Conservation (phyloP, 2,329 filamentous ascomycete species). For the Beauveria sp. region DNA sequence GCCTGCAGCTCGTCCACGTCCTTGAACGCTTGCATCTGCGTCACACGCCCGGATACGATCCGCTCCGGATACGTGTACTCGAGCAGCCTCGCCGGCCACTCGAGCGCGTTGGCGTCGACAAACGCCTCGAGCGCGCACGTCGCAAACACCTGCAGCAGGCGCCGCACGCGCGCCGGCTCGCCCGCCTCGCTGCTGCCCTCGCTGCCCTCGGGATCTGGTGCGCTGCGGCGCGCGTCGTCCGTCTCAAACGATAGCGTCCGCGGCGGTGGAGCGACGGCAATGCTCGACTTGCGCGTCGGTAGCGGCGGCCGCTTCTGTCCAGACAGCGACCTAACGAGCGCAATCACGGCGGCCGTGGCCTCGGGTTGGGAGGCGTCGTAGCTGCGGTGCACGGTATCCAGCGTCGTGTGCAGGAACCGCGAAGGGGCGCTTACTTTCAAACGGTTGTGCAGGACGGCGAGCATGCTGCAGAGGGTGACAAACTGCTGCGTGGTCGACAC, state of each 20-base stretch:
- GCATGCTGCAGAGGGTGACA: slow-evolving; percentile 61
- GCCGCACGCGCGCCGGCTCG: slow-evolving; percentile 55
- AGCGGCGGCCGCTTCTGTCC: slow-evolving; percentile 58
- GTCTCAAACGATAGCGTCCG: slow-evolving; percentile 49
- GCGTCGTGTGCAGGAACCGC: slow-evolving; percentile 68
- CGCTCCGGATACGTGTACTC: slow-evolving; percentile 61
- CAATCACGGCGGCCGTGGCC: slow-evolving; percentile 62
- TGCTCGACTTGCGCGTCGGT: slow-evolving; percentile 51
- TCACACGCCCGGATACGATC: slow-evolving; percentile 53
- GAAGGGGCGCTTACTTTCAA: slow-evolving; percentile 73
- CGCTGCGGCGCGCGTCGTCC: slow-evolving; percentile 42
- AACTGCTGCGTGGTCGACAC: slow-evolving; percentile 43
- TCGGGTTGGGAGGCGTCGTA: slow-evolving; percentile 58
- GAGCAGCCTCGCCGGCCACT: slow-evolving; percentile 57
- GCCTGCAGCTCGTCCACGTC: slow-evolving; percentile 54
- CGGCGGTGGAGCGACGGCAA: slow-evolving; percentile 47
- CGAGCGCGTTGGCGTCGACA: slow-evolving; percentile 51
- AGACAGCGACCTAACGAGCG: slow-evolving; percentile 62
- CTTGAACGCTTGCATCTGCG: slow-evolving; percentile 56
- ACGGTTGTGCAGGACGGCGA: slow-evolving; percentile 64
- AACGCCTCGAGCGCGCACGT: slow-evolving; percentile 71
- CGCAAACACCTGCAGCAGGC: slow-evolving; percentile 67
- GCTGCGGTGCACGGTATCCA: slow-evolving; percentile 61
- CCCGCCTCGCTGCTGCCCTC: slow-evolving; percentile 26
- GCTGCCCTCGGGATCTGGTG: slow-evolving; percentile 53